Conservation (phyloP, 1,284 basidiomycete species). For the Cryptococcus sp. region DNA sequence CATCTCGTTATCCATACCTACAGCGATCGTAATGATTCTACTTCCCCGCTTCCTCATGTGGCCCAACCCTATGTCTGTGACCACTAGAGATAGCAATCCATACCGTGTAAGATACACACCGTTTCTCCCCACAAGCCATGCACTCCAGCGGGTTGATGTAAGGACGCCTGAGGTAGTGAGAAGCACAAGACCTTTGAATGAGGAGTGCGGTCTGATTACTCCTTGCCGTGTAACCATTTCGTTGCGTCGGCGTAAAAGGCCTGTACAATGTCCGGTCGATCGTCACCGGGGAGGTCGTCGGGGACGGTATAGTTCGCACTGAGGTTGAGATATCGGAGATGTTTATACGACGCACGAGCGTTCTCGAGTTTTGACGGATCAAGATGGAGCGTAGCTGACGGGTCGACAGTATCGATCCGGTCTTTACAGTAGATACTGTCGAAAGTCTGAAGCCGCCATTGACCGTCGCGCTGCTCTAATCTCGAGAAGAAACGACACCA, state of each 20-base stretch:
- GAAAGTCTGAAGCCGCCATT: slow-evolving; percentile 1
- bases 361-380: background rate
- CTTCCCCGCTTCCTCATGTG: too few species aligned
- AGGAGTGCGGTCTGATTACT: too few species aligned
- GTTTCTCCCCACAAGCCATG: too few species aligned
- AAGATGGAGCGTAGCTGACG: background rate
- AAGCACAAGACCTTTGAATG: too few species aligned
- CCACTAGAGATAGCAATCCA: too few species aligned
- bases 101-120: too few species aligned
- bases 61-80: too few species aligned
- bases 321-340: background rate
- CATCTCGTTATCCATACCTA: too few species aligned
- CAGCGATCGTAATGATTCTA: too few species aligned
- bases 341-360: background rate
- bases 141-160: too few species aligned
- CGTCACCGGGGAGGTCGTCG: background rate
- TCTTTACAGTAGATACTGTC: slow-evolving; percentile 5
- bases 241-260: background rate
- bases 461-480: background rate
- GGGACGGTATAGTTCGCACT: background rate
- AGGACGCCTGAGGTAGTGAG: too few species aligned
- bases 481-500: slow-evolving; percentile 3
- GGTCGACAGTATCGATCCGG: slow-evolving; percentile 2
- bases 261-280: background rate
- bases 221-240: background rate